Conservation (phyloP, 169 alveolate genomes). For the Plasmodium vinckei region DNA sequence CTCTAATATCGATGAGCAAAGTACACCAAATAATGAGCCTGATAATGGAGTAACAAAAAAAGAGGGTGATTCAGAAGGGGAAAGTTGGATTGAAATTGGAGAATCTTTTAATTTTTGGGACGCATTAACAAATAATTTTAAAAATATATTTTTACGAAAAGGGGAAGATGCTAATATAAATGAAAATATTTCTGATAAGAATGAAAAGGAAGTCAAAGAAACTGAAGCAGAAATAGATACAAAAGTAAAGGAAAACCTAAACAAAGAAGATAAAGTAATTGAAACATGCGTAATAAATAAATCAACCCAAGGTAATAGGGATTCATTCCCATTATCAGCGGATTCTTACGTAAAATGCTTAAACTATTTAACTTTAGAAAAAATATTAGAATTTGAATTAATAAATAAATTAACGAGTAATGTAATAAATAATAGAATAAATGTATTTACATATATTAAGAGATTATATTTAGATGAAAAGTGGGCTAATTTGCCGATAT, state of each 20-base stretch:
- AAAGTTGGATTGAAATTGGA: slow-evolving; percentile 50
- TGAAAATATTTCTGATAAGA: not conserved
- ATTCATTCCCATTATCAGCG: slow-evolving; percentile 29
- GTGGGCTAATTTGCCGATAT: slow-evolving; percentile 66
- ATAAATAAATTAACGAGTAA: slow-evolving; percentile 39
- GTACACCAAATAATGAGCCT: not conserved
- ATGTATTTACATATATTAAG: slow-evolving; percentile 58
- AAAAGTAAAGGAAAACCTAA: not conserved
- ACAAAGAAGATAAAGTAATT: not conserved
- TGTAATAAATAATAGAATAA: slow-evolving; percentile 46
- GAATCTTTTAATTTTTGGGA: slow-evolving; percentile 60
- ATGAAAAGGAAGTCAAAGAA: not conserved
- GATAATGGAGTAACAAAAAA: not conserved
- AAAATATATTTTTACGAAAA: slow-evolving; percentile 60
- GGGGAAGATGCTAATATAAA: not conserved
- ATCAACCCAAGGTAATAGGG: not conserved
- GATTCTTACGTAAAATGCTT: slow-evolving; percentile 60
- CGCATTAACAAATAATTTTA: slow-evolving; percentile 59
- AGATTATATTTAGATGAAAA: slow-evolving; percentile 45
- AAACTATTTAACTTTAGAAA: slow-evolving; percentile 40
- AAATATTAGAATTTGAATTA: slow-evolving; percentile 48
- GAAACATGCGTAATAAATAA: not conserved
- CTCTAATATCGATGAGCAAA: not conserved
- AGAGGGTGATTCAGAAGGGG: slow-evolving; percentile 2
- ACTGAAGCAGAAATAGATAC: not conserved